phyloP scores from a whole-genome alignment of 805 yeast genomes.

The Ogataea trehalophila region DNA sequence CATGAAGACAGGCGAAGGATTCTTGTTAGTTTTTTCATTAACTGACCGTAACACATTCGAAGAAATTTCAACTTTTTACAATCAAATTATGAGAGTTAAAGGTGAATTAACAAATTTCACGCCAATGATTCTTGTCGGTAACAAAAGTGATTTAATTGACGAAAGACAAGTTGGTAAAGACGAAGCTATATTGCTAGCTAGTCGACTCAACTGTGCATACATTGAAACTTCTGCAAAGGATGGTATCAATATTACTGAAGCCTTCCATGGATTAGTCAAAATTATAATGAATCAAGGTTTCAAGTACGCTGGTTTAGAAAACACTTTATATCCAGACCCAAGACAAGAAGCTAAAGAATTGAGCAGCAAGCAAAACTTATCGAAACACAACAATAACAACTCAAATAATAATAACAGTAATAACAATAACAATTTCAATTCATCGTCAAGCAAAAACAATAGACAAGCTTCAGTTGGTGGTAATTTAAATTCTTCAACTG shows the following conservation, averaged over 20 bases:
- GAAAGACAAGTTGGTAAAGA: constrained; percentile 59
- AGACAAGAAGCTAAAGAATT: constrained; percentile 16
- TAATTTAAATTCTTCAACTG: too few species aligned
- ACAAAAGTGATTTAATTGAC: constrained; percentile 61
- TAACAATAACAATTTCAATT: not conserved
- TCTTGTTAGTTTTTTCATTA: constrained; percentile 81
- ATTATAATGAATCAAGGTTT: constrained; percentile 26
- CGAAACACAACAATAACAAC: constrained; percentile 6
- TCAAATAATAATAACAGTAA: not conserved
- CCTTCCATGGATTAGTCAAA: constrained; percentile 32
- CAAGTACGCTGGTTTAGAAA: constrained; percentile 22
- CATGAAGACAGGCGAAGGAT: constrained; percentile 96
- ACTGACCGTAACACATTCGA: constrained; percentile 82
- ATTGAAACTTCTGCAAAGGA: constrained; percentile 93
- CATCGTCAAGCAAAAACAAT: not conserved
- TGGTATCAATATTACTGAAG: constrained; percentile 64
- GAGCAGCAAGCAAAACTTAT: constrained; percentile 13
- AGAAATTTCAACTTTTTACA: constrained; percentile 69
- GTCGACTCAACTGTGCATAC: constrained; percentile 63
- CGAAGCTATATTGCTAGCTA: constrained; percentile 61
- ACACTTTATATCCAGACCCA: constrained; percentile 25
- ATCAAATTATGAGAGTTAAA: constrained; percentile 39
- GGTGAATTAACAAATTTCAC: constrained; percentile 53
- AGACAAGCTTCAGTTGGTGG: not conserved
- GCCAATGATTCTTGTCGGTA: constrained; percentile 76